Evolutionary conservation across 768 basidiomycete genomes (phyloP).

Genomic region (Mrakia gelida): DNA sequence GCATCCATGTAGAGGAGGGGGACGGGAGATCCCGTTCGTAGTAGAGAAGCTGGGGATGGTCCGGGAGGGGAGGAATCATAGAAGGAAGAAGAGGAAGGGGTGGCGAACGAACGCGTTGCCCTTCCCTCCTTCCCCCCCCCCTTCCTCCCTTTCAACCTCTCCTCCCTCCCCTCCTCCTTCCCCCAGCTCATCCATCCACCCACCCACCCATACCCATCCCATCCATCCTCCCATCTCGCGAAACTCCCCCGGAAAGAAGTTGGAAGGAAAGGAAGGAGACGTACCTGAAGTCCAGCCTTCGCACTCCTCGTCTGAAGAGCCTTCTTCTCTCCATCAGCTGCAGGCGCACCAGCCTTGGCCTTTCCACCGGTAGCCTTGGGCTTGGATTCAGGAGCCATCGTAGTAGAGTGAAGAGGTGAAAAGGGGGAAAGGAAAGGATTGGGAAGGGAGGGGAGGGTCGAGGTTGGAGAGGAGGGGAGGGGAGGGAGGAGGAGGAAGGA

Average conservation of each 20-base stretch:
- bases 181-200: background rate
- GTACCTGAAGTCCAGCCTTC: slow-evolving; percentile 81
- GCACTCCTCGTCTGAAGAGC: slow-evolving; percentile 55
- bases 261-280: slow-evolving; percentile 34
- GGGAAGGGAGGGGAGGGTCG: background rate
- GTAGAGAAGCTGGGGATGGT: too few relatives aligned
- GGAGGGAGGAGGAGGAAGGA: background rate
- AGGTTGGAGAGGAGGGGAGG: background rate
- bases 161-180: too few relatives aligned
- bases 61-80: too few relatives aligned
- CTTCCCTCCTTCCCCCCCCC: too few relatives aligned
- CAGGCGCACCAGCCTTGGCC: slow-evolving; percentile 46
- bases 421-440: background rate
- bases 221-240: background rate
- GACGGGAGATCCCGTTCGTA: background rate
- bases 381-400: slow-evolving; percentile 14
- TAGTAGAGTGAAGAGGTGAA: background rate
- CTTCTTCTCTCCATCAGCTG: slow-evolving; percentile 41
- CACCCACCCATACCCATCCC: background rate
- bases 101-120: too few relatives aligned
- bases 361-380: slow-evolving; percentile 37
- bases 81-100: too few relatives aligned
- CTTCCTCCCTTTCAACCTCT: too few relatives aligned
- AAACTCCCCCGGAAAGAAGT: background rate
- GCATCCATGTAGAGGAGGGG: background rate